Evolutionary conservation across 257 asterid species (phyloP).

Genomic region (Nyctanthes arbortristis): DNA sequence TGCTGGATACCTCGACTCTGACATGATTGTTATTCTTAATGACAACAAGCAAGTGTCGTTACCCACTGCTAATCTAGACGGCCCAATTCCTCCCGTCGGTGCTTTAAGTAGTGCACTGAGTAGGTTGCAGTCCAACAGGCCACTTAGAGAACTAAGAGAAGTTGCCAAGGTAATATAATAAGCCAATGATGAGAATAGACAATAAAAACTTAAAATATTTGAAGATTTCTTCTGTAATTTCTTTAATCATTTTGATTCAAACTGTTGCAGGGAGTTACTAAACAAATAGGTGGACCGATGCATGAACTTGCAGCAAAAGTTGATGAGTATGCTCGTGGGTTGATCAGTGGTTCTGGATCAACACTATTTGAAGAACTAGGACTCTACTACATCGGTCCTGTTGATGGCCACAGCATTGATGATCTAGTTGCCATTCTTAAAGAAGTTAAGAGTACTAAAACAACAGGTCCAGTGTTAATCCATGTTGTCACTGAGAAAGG

Average conservation of each 20-base stretch:
- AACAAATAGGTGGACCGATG: conserved; percentile 94
- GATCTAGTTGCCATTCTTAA: conserved; percentile 76
- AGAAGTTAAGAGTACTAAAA: conserved; percentile 88
- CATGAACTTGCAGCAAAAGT: conserved; percentile 95
- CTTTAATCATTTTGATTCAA: conserved; percentile 21
- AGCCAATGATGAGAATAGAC: background rate
- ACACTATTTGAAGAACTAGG: conserved; percentile 94
- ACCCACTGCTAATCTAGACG: conserved; percentile 90
- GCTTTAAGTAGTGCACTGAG: conserved; percentile 91
- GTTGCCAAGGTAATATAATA: conserved; percentile 72
- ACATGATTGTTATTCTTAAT: conserved; percentile 92
- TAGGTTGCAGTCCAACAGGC: conserved; percentile 81
- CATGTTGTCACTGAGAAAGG: conserved; percentile 96
- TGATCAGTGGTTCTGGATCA: conserved; percentile 93
- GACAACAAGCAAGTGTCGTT: conserved; percentile 97
- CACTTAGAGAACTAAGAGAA: conserved; percentile 91
- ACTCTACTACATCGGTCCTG: conserved; percentile 92
- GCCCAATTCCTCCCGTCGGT: conserved; percentile 86
- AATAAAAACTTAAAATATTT: background rate
- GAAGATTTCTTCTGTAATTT: background rate
- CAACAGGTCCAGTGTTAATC: conserved; percentile 87
- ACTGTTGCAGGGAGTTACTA: conserved; percentile 82
- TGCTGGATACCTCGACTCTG: conserved; percentile 93
- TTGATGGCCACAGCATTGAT: conserved; percentile 88
- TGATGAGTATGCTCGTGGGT: conserved; percentile 95